phyloP scores from a whole-genome alignment of 192 early-diverging fungal genomes.

The Podila horticola region DNA sequence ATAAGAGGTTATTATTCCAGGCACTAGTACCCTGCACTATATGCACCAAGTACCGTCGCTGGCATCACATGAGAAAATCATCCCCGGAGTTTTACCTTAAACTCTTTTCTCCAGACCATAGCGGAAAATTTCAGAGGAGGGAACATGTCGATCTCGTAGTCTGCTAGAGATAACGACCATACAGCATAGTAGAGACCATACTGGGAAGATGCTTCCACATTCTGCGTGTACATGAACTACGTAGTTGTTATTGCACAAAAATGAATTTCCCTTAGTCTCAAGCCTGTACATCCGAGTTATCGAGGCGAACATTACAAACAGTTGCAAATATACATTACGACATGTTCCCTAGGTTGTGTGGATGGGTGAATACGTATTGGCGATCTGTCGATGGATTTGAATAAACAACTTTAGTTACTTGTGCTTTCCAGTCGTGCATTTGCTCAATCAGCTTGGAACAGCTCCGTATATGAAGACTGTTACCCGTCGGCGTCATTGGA shows the following conservation, averaged over 20 bases:
- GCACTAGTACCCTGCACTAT: too few species aligned
- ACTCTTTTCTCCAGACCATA: too few species aligned
- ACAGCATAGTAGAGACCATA: not conserved
- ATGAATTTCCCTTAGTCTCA: not conserved
- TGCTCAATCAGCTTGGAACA: not conserved
- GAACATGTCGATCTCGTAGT: not conserved
- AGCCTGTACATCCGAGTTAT: not conserved
- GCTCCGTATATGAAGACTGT: too few species aligned
- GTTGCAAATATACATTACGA: not conserved
- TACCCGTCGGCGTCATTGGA: too few species aligned
- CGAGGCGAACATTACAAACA: not conserved
- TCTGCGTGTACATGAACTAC: not conserved
- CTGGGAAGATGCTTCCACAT: not conserved
- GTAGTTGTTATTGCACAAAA: not conserved
- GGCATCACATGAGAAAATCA: too few species aligned
- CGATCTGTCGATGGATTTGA: not conserved
- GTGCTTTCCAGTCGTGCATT: not conserved
- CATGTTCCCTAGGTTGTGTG: not conserved
- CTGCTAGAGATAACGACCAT: not conserved
- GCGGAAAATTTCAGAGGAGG: too few species aligned
- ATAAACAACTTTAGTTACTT: not conserved
- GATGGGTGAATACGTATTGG: not conserved
- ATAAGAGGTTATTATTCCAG: too few species aligned
- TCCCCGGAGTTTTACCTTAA: too few species aligned
- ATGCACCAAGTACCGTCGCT: too few species aligned